phyloP scores from a whole-genome alignment of 345 rosid species.

The Abelmoschus esculentus region DNA sequence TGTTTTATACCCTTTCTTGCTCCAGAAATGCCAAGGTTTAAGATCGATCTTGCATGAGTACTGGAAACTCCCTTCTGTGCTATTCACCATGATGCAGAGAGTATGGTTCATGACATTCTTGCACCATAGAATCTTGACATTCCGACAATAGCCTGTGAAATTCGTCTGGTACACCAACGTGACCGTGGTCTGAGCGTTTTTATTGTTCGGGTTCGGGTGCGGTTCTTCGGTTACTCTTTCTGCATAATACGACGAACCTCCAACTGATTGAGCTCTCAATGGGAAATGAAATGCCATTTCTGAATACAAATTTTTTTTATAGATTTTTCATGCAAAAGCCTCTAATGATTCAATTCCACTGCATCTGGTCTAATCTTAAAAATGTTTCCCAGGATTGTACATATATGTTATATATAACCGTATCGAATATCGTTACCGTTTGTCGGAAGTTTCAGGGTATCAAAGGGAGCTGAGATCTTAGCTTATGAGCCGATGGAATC shows the following conservation, averaged over 20 bases:
- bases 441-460: not conserved
- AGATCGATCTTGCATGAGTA: slow-evolving; percentile 52
- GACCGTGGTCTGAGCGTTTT: slow-evolving; percentile 52
- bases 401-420: not conserved
- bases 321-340: not conserved
- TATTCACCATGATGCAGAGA: slow-evolving; percentile 35
- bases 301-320: not conserved
- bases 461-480: not conserved
- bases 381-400: not conserved
- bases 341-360: not conserved
- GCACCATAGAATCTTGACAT: slow-evolving; percentile 48
- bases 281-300: slow-evolving; percentile 27
- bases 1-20: slow-evolving; percentile 54
- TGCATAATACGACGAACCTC: slow-evolving; percentile 15
- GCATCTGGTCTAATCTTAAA: slow-evolving; percentile 1
- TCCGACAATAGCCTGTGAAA: slow-evolving; percentile 40
- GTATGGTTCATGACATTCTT: slow-evolving; percentile 54
- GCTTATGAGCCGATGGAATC: not conserved
- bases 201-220: slow-evolving; percentile 13
- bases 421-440: not conserved
- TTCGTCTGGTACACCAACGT: slow-evolving; percentile 47
- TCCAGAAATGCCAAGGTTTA: slow-evolving; percentile 76
- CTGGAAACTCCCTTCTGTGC: slow-evolving; percentile 34
- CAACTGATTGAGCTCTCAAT: slow-evolving; percentile 18
- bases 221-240: slow-evolving; percentile 48